A percentile compares a stretch with the other conserved stretches of the same genome.
These are phyloP conservation scores for Yarrowia sp. DNA, from an alignment of 805 yeast species.

Conservation along the genomic window DNA sequence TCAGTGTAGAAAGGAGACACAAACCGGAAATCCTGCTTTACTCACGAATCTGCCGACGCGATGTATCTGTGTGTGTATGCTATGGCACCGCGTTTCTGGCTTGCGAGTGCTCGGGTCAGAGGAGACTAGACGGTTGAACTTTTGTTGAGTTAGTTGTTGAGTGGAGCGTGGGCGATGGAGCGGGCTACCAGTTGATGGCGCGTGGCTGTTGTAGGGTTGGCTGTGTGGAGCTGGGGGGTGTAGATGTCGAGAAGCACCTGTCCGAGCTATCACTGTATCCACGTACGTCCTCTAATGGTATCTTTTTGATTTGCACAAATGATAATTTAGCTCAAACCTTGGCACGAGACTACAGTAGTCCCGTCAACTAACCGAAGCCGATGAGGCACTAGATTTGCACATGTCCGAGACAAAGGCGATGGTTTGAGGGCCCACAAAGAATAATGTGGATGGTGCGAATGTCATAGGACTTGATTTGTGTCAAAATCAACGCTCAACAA, in stretches of 20 bases:
- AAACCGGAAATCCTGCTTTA: neutral
- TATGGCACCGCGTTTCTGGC: neutral
- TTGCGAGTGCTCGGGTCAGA: neutral
- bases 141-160: neutral
- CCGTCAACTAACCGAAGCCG: neutral
- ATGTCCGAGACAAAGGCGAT: neutral
- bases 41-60: neutral
- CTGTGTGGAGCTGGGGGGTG: neutral
- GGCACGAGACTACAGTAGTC: conserved; percentile 18
- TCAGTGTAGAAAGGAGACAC: too few species aligned
- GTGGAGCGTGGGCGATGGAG: neutral
- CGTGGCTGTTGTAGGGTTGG: neutral
- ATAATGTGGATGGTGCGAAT: too few species aligned
- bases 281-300: conserved; percentile 5
- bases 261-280: neutral
- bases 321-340: conserved; percentile 17
- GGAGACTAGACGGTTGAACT: neutral
- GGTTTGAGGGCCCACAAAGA: neutral
- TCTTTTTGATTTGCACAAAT: conserved; percentile 18
- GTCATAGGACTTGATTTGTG: too few species aligned
- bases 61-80: neutral
- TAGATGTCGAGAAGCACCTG: neutral
- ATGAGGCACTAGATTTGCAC: neutral
- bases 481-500: too few species aligned
- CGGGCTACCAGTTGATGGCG: neutral